Base-by-base conservation (phyloP, 805 yeast genomes). In the Pichia deserticola region DNA sequence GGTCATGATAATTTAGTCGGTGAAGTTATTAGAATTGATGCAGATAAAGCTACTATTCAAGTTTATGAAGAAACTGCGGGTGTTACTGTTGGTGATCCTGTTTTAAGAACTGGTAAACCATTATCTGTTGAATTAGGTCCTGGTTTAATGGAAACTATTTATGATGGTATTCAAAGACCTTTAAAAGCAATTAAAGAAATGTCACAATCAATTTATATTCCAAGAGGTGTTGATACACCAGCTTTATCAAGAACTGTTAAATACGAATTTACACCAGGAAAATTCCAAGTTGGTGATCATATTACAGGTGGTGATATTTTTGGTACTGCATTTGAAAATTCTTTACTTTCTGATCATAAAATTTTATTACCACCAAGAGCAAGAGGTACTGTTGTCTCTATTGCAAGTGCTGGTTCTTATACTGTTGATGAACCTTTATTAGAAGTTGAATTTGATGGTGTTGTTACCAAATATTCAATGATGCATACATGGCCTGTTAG, bases 401-500 rank as follows among this genome's bases (percentile, higher is more conserved):
- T 93, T 61, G 97, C 97, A 47, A 83, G 79, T 62, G 79, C 89
- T 48, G 99, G 99, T 59, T 82, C 90, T 51, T 93, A 93, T 74
- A 81, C 84, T 41, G 89, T 93, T 50, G 96, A 88, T 58, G 97
- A 90, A 62, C 81, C 89, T 45, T 74, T 93, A 49, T 72, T 93
- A 60, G 99, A 93, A 73, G 88, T 93, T 53, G 99, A 93, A 72
- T 93, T 90, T 62, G 92, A 89, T 54, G 98, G 97, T 59, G 78
- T 81, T 64, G 86, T 78, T 59, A 78, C 77, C 58, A 75, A 78
- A 45, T 92, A 87, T 75, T 77, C 95, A 41, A 89, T 93, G 97
- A 89, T 81, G 85, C 99, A 93, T 72, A 84, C 97, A 32, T 93
- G 99, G 99, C 99, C 99, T 36, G 99, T 93, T 55, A 89, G 99